Base-by-base conservation (phyloP, 2,329 filamentous ascomycete species). In the Metarhizium humberi region DNA sequence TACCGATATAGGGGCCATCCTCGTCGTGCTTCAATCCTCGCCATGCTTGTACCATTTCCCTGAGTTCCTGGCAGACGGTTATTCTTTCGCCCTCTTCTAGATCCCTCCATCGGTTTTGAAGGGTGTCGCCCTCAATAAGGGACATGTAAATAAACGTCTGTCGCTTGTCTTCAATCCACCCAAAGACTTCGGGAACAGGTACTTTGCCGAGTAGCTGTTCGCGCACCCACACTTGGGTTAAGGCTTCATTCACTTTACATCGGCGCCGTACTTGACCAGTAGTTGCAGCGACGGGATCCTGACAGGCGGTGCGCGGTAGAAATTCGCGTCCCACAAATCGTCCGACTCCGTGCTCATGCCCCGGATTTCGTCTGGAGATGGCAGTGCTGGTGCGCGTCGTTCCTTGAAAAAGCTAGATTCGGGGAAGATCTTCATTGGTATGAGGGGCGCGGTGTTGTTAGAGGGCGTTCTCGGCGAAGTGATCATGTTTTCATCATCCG, bases 181-280 rank as follows among this genome's bases (percentile, higher is more conserved):
- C 62, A 36, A 62, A 66, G 72, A 85, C 72, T 48, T 66, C 63
- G 6, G 63, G 61, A 7, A 64, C 52, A 4, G 61, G 59, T 1
- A 66, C 59, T 18, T 48, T 57, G 47, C 56, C 66, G 54, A 60
- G 30, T 16, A 70, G 52, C n/a, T 57, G 55, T 54, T 67, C 57
- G 46, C 58, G 55, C 52, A 71, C 47, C 58, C 63, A 61, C 2
- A 56, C 55, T 58, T 70, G 66, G 18, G 67, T 64, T 50, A 64
- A 46, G 20, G 62, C 63, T 54, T 71, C 70, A 30, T 55, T 53
- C 43, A 63, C 36, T n/a, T 68, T 14, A 66, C 58, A 34, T 67
- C 55, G 49, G 59, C 61, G 53, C 69, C 66, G 53, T 69, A 72
- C 55, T 72, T 73, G 54, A 72, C 64, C 38, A 68, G 14, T 13